A percentile compares a stretch with the other conserved stretches of the same genome.
Conservation (phyloP, 306 rosid species). For the Notholithocarpus densiflorus region DNA sequence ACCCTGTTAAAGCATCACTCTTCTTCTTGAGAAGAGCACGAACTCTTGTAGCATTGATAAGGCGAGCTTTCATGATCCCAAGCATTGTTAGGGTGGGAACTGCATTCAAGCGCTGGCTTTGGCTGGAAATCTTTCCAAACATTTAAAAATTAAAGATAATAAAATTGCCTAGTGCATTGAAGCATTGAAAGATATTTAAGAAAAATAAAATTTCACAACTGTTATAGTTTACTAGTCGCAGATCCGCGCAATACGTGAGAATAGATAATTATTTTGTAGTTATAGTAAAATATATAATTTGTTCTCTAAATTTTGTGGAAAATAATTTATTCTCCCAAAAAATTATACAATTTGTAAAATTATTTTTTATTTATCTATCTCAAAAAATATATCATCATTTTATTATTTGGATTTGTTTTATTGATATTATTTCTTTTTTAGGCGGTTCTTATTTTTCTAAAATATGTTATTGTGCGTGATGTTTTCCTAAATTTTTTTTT, state of each 20-base stretch:
- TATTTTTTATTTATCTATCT: too few species aligned
- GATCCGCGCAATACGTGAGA: accelerated
- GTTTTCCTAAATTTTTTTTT: too few species aligned
- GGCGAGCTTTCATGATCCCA: conserved; percentile 75
- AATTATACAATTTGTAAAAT: too few species aligned
- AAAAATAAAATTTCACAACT: neutral
- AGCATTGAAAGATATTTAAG: neutral
- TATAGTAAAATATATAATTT: too few species aligned
- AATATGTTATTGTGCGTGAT: too few species aligned
- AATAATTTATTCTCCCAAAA: too few species aligned
- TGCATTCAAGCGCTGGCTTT: conserved; percentile 83
- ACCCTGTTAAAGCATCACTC: conserved; percentile 90
- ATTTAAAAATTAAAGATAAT: conserved; percentile 4
- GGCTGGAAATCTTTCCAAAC: conserved; percentile 67
- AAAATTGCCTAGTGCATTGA: neutral
- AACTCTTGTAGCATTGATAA: conserved; percentile 83
- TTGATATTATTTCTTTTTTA: too few species aligned
- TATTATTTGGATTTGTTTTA: too few species aligned
- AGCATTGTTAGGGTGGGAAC: conserved; percentile 96
- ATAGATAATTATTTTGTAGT: too few species aligned
- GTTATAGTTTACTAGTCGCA: neutral
- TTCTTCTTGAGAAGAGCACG: conserved; percentile 95
- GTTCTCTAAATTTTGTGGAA: too few species aligned
- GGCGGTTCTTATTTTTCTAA: too few species aligned
- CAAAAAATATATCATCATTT: too few species aligned